A percentile compares a stretch with the other conserved stretches of the same genome.
These are phyloP conservation scores for Recurvomyces mirabilis DNA, from an alignment of 495 filamentous ascomycete genomes.

Conservation along the genomic window DNA sequence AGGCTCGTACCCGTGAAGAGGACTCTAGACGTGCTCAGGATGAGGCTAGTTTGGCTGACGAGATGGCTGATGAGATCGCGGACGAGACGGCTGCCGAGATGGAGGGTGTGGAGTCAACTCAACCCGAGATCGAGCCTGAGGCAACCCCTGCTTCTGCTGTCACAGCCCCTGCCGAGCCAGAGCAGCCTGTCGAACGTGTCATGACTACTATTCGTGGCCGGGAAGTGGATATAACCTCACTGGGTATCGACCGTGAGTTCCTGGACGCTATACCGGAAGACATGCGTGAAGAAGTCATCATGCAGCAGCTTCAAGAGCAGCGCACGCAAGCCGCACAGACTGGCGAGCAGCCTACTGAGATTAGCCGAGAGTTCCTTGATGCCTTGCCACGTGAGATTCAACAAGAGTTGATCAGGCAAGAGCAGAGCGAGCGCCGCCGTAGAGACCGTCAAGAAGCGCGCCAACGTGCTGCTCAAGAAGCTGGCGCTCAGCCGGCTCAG, in stretches of 20 bases:
- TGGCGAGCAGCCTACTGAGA: conserved; percentile 74
- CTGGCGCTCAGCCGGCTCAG: conserved; percentile 37
- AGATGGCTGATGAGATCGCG: conserved; percentile 33
- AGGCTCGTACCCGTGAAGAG: conserved; percentile 8
- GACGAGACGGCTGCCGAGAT: conserved; percentile 50
- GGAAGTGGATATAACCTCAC: conserved; percentile 77
- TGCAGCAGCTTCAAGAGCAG: conserved; percentile 70
- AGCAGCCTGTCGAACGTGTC: conserved; percentile 37
- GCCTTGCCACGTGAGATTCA: conserved; percentile 84
- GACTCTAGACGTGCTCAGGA: too few relatives aligned
- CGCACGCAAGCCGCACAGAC: conserved; percentile 68
- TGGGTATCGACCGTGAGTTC: conserved; percentile 90
- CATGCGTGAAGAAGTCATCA: conserved; percentile 87
- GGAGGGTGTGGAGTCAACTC: conserved; percentile 64
- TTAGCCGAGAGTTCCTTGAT: conserved; percentile 88
- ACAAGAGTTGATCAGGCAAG: conserved; percentile 78
- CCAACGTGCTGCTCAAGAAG: conserved; percentile 38
- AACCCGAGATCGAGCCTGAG: conserved; percentile 40
- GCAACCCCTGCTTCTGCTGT: conserved; percentile 28
- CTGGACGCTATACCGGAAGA: conserved; percentile 91
- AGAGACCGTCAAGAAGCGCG: conserved; percentile 70
- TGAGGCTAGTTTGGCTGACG: not conserved
- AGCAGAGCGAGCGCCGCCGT: conserved; percentile 77
- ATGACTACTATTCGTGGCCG: conserved; percentile 72
- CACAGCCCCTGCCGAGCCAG: conserved; percentile 5